phyloP scores from a whole-genome alignment of 2,329 filamentous ascomycete species.

The Colletotrichum sp. region DNA sequence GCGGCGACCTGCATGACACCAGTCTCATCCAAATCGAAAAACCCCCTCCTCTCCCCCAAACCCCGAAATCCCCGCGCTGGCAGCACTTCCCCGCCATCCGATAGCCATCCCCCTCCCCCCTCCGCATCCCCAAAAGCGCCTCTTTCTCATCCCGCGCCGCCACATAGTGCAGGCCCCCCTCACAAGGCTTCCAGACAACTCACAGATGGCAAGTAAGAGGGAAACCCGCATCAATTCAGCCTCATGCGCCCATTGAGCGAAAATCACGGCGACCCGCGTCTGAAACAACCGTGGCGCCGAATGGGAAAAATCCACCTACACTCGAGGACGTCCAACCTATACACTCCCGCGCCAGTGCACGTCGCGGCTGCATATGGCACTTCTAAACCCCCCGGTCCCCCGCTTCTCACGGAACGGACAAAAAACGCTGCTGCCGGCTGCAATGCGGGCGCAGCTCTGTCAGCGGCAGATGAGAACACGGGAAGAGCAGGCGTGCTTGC shows the following conservation, averaged over 20 bases:
- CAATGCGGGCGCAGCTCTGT: neutral
- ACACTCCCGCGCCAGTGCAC: neutral
- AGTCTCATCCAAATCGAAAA: neutral
- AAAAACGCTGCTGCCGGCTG: neutral
- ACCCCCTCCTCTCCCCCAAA: neutral
- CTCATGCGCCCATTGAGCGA: neutral
- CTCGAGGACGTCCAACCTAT: neutral
- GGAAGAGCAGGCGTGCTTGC: no score
- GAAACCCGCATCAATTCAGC: neutral
- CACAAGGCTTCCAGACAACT: neutral
- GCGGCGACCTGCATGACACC: neutral
- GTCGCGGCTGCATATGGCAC: no score
- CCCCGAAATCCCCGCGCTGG: neutral
- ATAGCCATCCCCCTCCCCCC: neutral
- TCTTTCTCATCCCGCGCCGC: neutral
- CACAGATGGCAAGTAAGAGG: neutral
- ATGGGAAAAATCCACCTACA: neutral
- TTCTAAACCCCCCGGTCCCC: no score
- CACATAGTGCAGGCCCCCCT: neutral
- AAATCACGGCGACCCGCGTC: neutral
- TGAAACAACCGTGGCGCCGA: neutral
- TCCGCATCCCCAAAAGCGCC: neutral
- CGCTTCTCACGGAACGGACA: neutral
- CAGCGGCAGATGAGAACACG: neutral
- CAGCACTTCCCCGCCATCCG: neutral